A percentile compares a stretch with the other conserved stretches of the same genome.
These are phyloP conservation scores for Ceratobasidium sp. DNA, from an alignment of 1,284 basidiomycete species.

Conservation along the genomic window DNA sequence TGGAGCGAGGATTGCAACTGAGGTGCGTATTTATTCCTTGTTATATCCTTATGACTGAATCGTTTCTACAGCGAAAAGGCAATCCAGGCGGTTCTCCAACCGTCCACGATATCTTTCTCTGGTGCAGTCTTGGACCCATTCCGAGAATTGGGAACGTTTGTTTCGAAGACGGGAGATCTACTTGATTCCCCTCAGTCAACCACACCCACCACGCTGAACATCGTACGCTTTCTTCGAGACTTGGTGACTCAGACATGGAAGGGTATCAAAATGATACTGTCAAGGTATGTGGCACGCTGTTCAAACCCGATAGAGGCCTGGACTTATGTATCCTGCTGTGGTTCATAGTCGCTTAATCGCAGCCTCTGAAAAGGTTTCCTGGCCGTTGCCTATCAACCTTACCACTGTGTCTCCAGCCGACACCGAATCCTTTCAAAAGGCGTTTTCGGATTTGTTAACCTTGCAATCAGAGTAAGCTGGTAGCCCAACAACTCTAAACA, in stretches of 20 bases:
- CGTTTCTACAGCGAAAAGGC: conserved; percentile 48
- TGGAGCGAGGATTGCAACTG: conserved; percentile 72
- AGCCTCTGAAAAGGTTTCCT: conserved; percentile 74
- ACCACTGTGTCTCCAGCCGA: conserved; percentile 59
- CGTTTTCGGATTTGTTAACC: conserved; percentile 75
- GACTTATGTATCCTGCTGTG: conserved; percentile 32
- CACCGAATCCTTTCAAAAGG: conserved; percentile 69
- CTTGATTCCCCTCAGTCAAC: conserved; percentile 55
- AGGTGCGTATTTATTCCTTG: conserved; percentile 62
- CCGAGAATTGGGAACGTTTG: conserved; percentile 65
- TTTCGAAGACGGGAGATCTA: conserved; percentile 58
- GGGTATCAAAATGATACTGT: conserved; percentile 69
- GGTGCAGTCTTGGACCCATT: conserved; percentile 63
- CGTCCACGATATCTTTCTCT: conserved; percentile 55
- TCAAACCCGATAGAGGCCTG: conserved; percentile 11
- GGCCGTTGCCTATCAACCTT: conserved; percentile 69
- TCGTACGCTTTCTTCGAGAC: conserved; percentile 64
- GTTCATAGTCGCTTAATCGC: conserved; percentile 62
- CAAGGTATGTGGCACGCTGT: conserved; percentile 59
- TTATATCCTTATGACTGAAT: neutral
- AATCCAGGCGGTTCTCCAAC: conserved; percentile 46
- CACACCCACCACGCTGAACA: conserved; percentile 53
- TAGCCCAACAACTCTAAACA: conserved; percentile 10
- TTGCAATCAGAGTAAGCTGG: conserved; percentile 74
- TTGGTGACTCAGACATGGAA: conserved; percentile 74